Conservation (phyloP, 202 grass and related monocot species). For the Schoenoplectus triqueter region DNA sequence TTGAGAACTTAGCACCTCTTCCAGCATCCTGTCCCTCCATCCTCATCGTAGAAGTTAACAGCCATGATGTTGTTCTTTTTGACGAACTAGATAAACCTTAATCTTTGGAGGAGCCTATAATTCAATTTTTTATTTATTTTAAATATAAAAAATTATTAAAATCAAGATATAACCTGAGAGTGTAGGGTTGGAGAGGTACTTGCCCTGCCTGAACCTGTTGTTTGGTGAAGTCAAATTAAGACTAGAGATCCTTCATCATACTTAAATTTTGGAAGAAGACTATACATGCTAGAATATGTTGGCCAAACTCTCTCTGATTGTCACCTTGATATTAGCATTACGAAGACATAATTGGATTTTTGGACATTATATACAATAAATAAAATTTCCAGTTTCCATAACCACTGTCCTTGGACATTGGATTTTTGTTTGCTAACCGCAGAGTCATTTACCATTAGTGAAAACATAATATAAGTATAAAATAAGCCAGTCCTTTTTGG, state of each 20-base stretch:
- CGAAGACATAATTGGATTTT: too few relatives aligned
- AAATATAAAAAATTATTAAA: not conserved
- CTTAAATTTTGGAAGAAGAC: too few relatives aligned
- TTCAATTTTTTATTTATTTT: not conserved
- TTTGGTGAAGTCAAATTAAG: too few relatives aligned
- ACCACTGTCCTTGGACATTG: not conserved
- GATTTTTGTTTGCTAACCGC: not conserved
- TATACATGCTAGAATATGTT: too few relatives aligned
- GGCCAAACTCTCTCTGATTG: too few relatives aligned
- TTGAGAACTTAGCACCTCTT: not conserved
- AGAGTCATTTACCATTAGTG: not conserved
- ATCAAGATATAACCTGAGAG: not conserved
- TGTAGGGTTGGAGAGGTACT: not conserved
- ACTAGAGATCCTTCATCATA: too few relatives aligned
- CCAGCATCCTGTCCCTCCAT: not conserved
- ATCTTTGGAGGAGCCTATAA: not conserved
- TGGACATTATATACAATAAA: too few relatives aligned
- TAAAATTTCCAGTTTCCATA: too few relatives aligned
- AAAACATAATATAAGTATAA: not conserved
- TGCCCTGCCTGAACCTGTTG: not conserved
- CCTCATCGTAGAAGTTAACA: not conserved
- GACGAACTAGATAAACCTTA: not conserved
- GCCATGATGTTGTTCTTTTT: not conserved
- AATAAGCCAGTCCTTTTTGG: not conserved
- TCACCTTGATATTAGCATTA: too few relatives aligned